Conservation (phyloP, 2,329 filamentous ascomycete genomes). For the Diaporthe citri region DNA sequence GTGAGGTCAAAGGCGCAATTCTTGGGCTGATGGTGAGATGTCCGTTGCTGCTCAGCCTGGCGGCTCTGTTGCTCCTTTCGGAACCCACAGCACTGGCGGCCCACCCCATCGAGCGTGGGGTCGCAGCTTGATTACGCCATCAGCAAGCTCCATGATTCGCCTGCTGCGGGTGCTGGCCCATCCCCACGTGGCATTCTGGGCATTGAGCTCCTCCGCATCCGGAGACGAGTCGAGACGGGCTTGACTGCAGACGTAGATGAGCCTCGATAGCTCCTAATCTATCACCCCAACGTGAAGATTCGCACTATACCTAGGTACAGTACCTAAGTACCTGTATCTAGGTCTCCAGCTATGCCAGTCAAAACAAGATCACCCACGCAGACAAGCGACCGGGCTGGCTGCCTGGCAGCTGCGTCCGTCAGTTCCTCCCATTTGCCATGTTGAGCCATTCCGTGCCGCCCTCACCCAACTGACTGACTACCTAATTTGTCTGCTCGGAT, state of each 20-base stretch:
- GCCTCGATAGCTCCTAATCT: no score
- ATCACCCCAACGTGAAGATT: no score
- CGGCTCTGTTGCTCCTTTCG: neutral
- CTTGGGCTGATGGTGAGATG: constrained; percentile 37
- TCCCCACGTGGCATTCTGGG: constrained; percentile 2
- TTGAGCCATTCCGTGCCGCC: neutral
- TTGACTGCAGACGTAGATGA: neutral
- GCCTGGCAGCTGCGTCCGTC: no score
- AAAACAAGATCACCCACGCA: no score
- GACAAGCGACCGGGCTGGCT: no score
- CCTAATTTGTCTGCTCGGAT: neutral
- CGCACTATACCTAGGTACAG: no score
- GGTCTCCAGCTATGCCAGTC: no score
- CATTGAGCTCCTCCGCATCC: constrained; percentile 23
- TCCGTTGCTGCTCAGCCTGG: neutral
- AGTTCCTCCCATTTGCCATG: neutral
- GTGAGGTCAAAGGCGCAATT: constrained; percentile 33
- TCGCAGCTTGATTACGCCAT: constrained; percentile 36
- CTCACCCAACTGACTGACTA: neutral
- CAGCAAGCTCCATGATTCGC: constrained; percentile 38
- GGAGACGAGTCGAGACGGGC: neutral
- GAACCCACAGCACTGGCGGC: constrained; percentile 11
- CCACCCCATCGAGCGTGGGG: constrained; percentile 22
- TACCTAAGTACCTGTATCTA: no score
- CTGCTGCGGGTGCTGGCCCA: neutral